Base-by-base conservation (phyloP, 441 rosid species). In the Syzygium syzygioides region DNA sequence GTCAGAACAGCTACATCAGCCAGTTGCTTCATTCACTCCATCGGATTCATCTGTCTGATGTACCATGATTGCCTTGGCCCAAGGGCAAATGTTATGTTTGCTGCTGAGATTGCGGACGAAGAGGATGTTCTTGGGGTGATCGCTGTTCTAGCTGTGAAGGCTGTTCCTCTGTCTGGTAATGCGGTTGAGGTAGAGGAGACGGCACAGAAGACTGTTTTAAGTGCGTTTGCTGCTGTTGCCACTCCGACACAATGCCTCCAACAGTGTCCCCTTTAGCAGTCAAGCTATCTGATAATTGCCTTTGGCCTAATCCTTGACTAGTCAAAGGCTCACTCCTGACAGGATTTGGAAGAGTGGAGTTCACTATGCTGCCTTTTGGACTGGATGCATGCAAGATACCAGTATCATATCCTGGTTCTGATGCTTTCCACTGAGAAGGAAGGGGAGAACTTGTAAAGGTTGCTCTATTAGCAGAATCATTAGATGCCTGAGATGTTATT, bases 211-310 rank as follows among this genome's bases (percentile, higher is more conserved):
- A 91, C 87, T 89, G 94, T 84, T 92, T 93, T 90, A 90, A 86
- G 86, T 92, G 93, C 86, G 92, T 88, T 85, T 92, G 94, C 88
- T 93, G 96, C 85, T 92, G 95, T 94, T 85, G 87, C 87, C 87
- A 85, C 93, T 90, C 91, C 89, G 95, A 37, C 34, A 23, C 87
- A 55, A 55, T 88, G 92, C 87, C 88, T 92, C 90, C 94, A 59
- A 90, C 92, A 87, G 92, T 89, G 55, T 88, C 93, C 52, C 92
- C 94, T 26, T 94, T 95, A 90, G 91, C 92, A 88, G 91, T 88
- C 91, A 94, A 90, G 88, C 94, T 90, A 91, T 95, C 96, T 88
- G 98, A 91, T 88, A 93, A 57, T 87, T 93, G 95, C 93, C 94
- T 93, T 90, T 93, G 96, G 85, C 94, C 95, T 90, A 92, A 88